Percentiles rank a stretch among this genome's conserved stretches.
phyloP scores from a whole-genome alignment of 768 basidiomycete species.

The Leccinum disarticulatum region DNA sequence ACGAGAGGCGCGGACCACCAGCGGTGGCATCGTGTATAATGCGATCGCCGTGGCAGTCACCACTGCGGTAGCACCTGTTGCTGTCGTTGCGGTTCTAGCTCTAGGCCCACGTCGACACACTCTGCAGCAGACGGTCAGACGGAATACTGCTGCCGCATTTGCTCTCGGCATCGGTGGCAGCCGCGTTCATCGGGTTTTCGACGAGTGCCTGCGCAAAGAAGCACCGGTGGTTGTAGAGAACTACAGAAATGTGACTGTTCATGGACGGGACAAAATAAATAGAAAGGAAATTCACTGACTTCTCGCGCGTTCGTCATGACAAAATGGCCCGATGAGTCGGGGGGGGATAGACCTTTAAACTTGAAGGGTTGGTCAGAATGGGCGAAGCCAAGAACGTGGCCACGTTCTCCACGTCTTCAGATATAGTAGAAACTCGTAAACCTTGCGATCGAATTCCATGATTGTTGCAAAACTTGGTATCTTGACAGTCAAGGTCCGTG shows the following conservation, averaged over 20 bases:
- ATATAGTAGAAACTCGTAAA: constrained; percentile 60
- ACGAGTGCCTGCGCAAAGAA: constrained; percentile 75
- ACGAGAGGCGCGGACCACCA: background rate
- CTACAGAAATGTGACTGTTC: constrained; percentile 31
- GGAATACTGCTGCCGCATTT: background rate
- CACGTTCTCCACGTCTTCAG: constrained; percentile 42
- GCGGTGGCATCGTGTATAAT: constrained; percentile 19
- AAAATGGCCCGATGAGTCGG: constrained; percentile 39
- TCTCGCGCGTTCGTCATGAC: constrained; percentile 37
- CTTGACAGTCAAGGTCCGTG: constrained; percentile 61
- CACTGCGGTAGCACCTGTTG: no score
- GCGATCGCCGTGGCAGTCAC: background rate
- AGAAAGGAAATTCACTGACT: constrained; percentile 30
- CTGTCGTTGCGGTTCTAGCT: no score
- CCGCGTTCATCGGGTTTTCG: constrained; percentile 54
- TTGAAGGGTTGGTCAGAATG: constrained; percentile 8
- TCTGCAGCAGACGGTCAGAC: background rate
- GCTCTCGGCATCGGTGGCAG: constrained; percentile 15
- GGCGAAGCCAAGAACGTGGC: constrained; percentile 35
- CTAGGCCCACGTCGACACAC: no score
- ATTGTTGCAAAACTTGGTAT: constrained; percentile 62
- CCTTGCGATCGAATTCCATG: constrained; percentile 65
- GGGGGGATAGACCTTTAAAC: constrained; percentile 13
- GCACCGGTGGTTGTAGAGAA: constrained; percentile 62
- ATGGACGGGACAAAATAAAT: background rate